Conservation (phyloP, 129 eudicot species). For the Chrysanthemum makinoi region DNA sequence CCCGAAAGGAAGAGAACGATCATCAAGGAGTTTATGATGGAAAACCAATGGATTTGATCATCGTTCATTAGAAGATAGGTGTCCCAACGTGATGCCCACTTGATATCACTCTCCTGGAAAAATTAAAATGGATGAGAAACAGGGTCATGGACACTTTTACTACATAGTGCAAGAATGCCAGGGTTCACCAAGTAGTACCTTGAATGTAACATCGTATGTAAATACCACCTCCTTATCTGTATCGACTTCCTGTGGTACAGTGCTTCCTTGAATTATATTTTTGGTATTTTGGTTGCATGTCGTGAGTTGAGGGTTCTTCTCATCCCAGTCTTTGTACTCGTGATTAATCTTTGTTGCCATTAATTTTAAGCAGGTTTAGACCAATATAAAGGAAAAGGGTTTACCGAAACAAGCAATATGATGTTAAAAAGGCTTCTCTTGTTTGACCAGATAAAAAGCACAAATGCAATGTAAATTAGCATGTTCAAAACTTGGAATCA, state of each 20-base stretch:
- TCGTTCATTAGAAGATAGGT: slow-evolving; percentile 96
- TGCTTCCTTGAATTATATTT: slow-evolving; percentile 70
- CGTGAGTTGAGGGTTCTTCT: slow-evolving; percentile 76
- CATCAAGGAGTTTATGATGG: slow-evolving; percentile 88
- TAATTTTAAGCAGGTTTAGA: background rate
- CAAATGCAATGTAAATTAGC: no score
- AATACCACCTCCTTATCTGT: slow-evolving; percentile 73
- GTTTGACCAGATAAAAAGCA: no score
- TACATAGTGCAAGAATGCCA: no score
- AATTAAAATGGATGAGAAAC: background rate
- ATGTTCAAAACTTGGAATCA: no score
- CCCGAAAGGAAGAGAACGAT: slow-evolving; percentile 94
- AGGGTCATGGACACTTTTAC: no score
- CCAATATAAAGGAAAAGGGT: background rate
- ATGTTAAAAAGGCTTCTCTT: background rate
- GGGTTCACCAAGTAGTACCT: no score
- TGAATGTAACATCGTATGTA: slow-evolving; percentile 88
- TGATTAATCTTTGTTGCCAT: slow-evolving; percentile 69
- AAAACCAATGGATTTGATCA: slow-evolving; percentile 96
- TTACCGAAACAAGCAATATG: background rate
- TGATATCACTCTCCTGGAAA: slow-evolving; percentile 79
- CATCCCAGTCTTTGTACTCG: slow-evolving; percentile 95
- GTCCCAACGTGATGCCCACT: slow-evolving; percentile 99
- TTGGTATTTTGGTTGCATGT: slow-evolving; percentile 90
- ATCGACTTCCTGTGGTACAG: slow-evolving; percentile 96